Conservation (phyloP, 768 basidiomycete genomes). For the Pleurotus cornucopiae region DNA sequence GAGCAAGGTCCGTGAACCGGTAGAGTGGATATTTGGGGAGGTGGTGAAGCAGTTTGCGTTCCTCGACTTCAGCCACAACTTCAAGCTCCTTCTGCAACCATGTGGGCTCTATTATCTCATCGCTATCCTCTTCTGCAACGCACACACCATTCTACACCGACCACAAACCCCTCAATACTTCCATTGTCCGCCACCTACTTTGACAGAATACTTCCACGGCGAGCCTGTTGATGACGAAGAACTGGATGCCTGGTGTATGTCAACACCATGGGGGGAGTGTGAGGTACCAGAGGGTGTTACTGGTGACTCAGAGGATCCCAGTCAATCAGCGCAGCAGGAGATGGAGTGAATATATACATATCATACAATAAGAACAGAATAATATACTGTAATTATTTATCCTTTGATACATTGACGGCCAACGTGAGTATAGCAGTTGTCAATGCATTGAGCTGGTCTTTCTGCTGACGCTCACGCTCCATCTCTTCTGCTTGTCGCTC, state of each 20-base stretch:
- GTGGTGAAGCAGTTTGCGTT: constrained; percentile 13
- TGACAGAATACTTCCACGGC: constrained; percentile 12
- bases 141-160: constrained; percentile 13
- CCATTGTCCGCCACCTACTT: constrained; percentile 11
- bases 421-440: no score
- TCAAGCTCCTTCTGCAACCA: constrained; percentile 13
- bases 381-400: no score
- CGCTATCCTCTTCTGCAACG: constrained; percentile 11
- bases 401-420: no score
- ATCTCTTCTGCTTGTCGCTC: not conserved
- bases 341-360: no score
- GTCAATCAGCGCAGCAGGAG: no score
- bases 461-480: no score
- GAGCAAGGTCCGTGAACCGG: constrained; percentile 15
- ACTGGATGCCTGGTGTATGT: no score
- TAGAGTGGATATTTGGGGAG: constrained; percentile 16
- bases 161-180: constrained; percentile 14
- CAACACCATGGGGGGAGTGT: no score
- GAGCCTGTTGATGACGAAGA: constrained; percentile 11
- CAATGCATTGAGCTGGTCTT: no score
- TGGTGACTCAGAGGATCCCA: no score
- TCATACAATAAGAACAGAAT: no score
- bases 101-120: constrained; percentile 15
- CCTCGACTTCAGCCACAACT: constrained; percentile 13
- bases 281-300: no score